Percentiles rank a stretch among this genome's conserved stretches.
Conservation (phyloP, 2,329 filamentous ascomycete species). For the Trichoderma polysporum region DNA sequence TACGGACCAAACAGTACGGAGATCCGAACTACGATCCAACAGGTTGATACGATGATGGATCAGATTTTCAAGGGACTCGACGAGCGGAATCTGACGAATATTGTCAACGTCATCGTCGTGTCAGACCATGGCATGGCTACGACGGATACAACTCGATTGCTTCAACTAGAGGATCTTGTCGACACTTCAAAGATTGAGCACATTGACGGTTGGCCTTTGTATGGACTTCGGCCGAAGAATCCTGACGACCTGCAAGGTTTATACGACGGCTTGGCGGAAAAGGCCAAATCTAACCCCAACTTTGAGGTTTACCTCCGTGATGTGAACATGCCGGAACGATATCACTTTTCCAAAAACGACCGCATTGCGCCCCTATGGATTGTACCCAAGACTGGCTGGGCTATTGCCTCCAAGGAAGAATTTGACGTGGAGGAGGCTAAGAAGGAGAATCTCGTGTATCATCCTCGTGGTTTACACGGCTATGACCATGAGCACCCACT, state of each 20-base stretch:
- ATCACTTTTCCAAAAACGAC: constrained; percentile 84
- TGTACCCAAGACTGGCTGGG: constrained; percentile 88
- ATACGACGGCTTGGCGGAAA: constrained; percentile 60
- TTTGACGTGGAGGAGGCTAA: constrained; percentile 69
- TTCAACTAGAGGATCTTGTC: constrained; percentile 88
- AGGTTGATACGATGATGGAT: constrained; percentile 82
- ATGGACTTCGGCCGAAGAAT: constrained; percentile 79
- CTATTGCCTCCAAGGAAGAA: constrained; percentile 77
- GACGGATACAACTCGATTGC: constrained; percentile 73
- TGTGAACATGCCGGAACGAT: constrained; percentile 85
- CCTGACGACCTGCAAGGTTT: constrained; percentile 63
- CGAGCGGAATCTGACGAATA: constrained; percentile 76
- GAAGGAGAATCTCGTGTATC: constrained; percentile 65
- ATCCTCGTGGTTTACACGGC: constrained; percentile 83
- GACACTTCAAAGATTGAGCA: constrained; percentile 76
- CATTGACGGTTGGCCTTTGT: constrained; percentile 91
- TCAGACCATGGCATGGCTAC: constrained; percentile 99
- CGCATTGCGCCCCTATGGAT: constrained; percentile 96
- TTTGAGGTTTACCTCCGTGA: constrained; percentile 87
- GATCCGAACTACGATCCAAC: constrained; percentile 71
- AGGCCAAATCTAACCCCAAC: constrained; percentile 61
- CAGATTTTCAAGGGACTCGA: constrained; percentile 74
- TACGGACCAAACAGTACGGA: constrained; percentile 96
- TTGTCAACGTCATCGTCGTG: constrained; percentile 94
- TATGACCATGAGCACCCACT: constrained; percentile 94